A percentile compares a stretch with the other conserved stretches of the same genome.
Conservation (phyloP, 1,284 basidiomycete genomes). For the Ustilago hordei region DNA sequence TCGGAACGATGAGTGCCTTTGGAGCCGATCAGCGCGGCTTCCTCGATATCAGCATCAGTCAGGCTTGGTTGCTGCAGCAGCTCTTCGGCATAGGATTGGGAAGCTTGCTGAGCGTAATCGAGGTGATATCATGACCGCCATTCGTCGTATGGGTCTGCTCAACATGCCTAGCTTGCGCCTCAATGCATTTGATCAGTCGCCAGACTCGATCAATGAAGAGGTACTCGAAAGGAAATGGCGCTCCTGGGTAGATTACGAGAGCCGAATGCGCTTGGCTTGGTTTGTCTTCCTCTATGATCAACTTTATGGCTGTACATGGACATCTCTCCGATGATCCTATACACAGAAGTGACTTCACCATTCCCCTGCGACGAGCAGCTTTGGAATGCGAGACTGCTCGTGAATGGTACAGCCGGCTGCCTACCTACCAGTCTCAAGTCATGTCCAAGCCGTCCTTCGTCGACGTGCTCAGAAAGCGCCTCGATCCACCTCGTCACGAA, state of each 20-base stretch:
- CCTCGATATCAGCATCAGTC: conserved; percentile 24
- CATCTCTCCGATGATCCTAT: conserved; percentile 25
- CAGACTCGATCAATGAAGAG: conserved; percentile 5
- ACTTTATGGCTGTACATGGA: conserved; percentile 22
- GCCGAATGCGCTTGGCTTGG: conserved; percentile 20
- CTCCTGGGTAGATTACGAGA: conserved; percentile 19
- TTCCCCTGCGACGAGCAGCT: conserved; percentile 26
- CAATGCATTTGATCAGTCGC: neutral
- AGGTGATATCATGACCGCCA: conserved; percentile 25
- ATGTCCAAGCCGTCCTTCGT: conserved; percentile 7
- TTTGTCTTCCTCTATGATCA: conserved; percentile 33
- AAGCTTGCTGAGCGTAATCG: conserved; percentile 31
- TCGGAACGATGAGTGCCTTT: conserved; percentile 32
- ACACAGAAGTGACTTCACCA: conserved; percentile 15
- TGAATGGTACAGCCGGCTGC: conserved; percentile 12
- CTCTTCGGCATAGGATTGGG: conserved; percentile 27
- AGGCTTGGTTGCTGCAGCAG: conserved; percentile 26
- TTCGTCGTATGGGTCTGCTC: conserved; percentile 22
- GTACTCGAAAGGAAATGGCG: conserved; percentile 13
- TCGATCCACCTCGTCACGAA: conserved; percentile 20
- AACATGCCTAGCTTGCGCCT: conserved; percentile 8
- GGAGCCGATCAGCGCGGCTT: conserved; percentile 29
- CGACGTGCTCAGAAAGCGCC: conserved; percentile 14
- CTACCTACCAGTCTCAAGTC: neutral
- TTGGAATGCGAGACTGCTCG: conserved; percentile 18